These are phyloP conservation scores for Melampsora larici-populina DNA, from an alignment of 1,284 basidiomycete species.

Conservation along the genomic window DNA sequence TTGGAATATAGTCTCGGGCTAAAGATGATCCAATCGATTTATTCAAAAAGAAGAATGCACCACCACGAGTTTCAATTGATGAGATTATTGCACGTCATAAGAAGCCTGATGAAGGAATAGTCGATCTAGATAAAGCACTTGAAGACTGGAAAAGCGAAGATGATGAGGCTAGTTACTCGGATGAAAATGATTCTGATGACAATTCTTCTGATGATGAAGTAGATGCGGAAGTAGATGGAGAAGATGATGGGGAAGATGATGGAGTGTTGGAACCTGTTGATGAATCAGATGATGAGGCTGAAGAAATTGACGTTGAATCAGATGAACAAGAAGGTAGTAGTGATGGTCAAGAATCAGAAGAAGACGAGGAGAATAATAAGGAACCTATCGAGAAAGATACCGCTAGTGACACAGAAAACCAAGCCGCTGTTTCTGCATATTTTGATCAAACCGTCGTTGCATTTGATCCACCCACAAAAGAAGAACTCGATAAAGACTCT, in stretches of 20 bases:
- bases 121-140: slow-evolving; percentile 64
- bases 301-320: slow-evolving; percentile 50
- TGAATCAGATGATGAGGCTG: slow-evolving; percentile 44
- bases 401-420: neutral
- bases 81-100: slow-evolving; percentile 77
- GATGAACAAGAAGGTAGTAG: slow-evolving; percentile 48
- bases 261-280: slow-evolving; percentile 46
- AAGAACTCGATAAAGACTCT: slow-evolving; percentile 40
- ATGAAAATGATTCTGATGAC: slow-evolving; percentile 44
- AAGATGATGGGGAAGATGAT: slow-evolving; percentile 48
- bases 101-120: slow-evolving; percentile 45
- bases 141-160: slow-evolving; percentile 47
- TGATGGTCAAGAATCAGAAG: slow-evolving; percentile 45
- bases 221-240: slow-evolving; percentile 47
- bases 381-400: neutral
- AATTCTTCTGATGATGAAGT: slow-evolving; percentile 50
- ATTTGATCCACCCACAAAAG: slow-evolving; percentile 34
- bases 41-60: slow-evolving; percentile 49
- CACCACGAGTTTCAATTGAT: slow-evolving; percentile 80
- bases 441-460: slow-evolving; percentile 33
- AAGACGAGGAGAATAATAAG: slow-evolving; percentile 18
- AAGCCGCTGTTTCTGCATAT: slow-evolving; percentile 13
- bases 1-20: slow-evolving; percentile 44
- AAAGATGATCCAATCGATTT: slow-evolving; percentile 48
- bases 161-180: slow-evolving; percentile 42